Evolutionary conservation across 139 green algal species (phyloP), one percentile per base, ranked within the genome.

Genomic region (Pedinophyceae sp.): DNA sequence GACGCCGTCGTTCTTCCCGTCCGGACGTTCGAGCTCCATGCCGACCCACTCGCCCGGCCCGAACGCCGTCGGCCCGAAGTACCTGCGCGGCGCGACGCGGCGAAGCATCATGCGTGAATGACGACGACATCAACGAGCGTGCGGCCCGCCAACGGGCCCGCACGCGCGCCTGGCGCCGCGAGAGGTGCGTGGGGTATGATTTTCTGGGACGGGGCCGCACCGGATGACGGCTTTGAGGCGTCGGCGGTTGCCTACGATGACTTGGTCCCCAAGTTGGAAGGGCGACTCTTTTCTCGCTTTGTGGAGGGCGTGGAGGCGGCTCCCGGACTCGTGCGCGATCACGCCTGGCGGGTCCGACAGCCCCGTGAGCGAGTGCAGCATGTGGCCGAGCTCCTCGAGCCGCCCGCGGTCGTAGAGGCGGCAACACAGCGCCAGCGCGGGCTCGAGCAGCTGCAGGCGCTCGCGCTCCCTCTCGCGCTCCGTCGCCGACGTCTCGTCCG

Each of bases 1-100:
- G n/a, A 23, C 30, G 23, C 48, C 48, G 48, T 53, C 48, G 13
- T 53, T 53, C 48, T 53, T 53, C 5, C 48, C 48, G 10, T 53
- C 48, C n/a, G 48, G 23, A 20, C 23, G 10, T 5, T 53, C 48
- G 6, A 53, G 48, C 48, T 53, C 48, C 48, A 53, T 53, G 4
- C 48, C 48, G 22, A 53, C 48, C 22, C 20, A 53, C 4, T 53
- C 48, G 6, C 48, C 48, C 48, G 29, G 22, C 48, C n/a, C 48
- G 25, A 53, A 53, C 23, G 25, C n/a, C 48, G 48, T 53, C 5
- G 48, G 48, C n/a, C 48, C 48, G 16, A 30, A 53, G 24, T 53
- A 53, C 4, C n/a, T n/a, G n/a, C n/a, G n/a, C n/a, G n/a, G n/a
- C n/a, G n/a, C n/a, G n/a, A n/a, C n/a, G n/a, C n/a, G n/a, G n/a